Percentiles rank a stretch among this genome's conserved stretches.
phyloP scores from a whole-genome alignment of 2,329 filamentous ascomycete species.

The Fusarium cyanostomum region DNA sequence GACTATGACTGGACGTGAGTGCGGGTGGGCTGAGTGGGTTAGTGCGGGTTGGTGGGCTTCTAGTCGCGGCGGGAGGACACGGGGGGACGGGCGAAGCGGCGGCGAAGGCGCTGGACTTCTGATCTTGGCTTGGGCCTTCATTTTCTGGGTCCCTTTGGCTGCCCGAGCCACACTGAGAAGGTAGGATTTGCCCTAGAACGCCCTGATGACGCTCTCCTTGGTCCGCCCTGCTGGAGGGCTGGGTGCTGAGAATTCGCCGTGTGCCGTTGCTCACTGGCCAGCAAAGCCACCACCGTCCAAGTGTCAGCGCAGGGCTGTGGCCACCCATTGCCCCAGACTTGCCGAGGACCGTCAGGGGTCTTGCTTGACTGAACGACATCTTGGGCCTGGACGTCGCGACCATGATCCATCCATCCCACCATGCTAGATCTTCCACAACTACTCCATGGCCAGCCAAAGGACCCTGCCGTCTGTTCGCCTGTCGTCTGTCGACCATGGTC shows the following conservation, averaged over 20 bases:
- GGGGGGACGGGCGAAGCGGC: conserved; percentile 34
- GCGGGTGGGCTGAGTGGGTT: conserved; percentile 41
- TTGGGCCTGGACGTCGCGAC: conserved; percentile 23
- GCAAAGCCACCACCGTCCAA: conserved; percentile 36
- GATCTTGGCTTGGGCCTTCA: conserved; percentile 27
- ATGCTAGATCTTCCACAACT: conserved; percentile 12
- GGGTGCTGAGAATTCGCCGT: conserved; percentile 25
- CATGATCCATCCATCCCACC: conserved; percentile 32
- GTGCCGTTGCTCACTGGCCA: conserved; percentile 37
- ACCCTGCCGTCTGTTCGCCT: conserved; percentile 27
- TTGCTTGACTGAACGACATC: conserved; percentile 36
- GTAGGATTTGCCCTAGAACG: conserved; percentile 20
- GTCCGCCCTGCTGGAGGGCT: conserved; percentile 35
- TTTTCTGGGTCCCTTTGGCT: conserved; percentile 31
- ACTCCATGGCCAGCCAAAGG: conserved; percentile 26
- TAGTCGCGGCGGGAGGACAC: conserved; percentile 37
- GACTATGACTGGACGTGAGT: conserved; percentile 33
- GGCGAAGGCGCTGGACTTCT: conserved; percentile 32
- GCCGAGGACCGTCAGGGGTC: conserved; percentile 34
- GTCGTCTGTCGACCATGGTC: conserved; percentile 12
- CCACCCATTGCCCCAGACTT: conserved; percentile 39
- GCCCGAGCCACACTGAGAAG: conserved; percentile 37
- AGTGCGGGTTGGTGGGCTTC: conserved; percentile 30
- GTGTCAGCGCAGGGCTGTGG: conserved; percentile 39
- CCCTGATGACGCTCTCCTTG: conserved; percentile 32